Evolutionary conservation across 2,329 filamentous ascomycete species (phyloP), one percentile per base, ranked within the genome.

Genomic region (Hypoxylon sp.): DNA sequence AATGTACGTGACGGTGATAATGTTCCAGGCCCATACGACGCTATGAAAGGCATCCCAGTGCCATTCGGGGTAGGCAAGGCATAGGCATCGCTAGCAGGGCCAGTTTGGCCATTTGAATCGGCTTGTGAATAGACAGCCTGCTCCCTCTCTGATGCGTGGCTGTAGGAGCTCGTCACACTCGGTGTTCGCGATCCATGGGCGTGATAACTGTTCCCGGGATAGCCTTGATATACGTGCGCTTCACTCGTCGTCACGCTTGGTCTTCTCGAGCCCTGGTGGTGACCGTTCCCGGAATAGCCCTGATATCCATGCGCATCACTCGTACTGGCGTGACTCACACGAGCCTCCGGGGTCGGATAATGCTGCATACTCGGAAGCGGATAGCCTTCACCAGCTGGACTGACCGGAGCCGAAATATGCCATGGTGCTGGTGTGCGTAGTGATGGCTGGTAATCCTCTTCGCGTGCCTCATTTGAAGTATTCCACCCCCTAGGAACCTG

Each of bases 401-500:
- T 78, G 45, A 72, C 67, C 52, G 66, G 67, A 46, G 72, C 65
- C 20, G 72, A 65, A 31, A 68, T 66, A 17, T 63, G 43, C 78
- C 78, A 80, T 40, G 65, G 70, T 37, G 77, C 75, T 21, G 68
- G 66, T 46, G 67, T 65, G 41, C 68, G 67, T 17, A 79, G 76
- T 26, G 78, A 79, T 20, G 73, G 73, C 24, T 72, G 70, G 48
- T 64, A 51, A 27, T 42, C 41, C 5, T 23, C 58, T 56, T 52
- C 67, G 26, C 69, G 66, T 4, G 75, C 72, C 62, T 52, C 67
- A 24, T 69, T 66, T 4, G 75, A 72, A 63, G 71, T 74, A 42
- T 72, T 72, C 64, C 80, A 82, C 26, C 79, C 70, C 31, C 82
- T 75, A 23, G 82, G 81, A 11, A 83, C 72, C 37, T 78, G 79